A percentile compares a stretch with the other conserved stretches of the same genome.
Evolutionary conservation across 352 stramenopile genomes (phyloP).

Genomic region (Bremia lactucae): DNA sequence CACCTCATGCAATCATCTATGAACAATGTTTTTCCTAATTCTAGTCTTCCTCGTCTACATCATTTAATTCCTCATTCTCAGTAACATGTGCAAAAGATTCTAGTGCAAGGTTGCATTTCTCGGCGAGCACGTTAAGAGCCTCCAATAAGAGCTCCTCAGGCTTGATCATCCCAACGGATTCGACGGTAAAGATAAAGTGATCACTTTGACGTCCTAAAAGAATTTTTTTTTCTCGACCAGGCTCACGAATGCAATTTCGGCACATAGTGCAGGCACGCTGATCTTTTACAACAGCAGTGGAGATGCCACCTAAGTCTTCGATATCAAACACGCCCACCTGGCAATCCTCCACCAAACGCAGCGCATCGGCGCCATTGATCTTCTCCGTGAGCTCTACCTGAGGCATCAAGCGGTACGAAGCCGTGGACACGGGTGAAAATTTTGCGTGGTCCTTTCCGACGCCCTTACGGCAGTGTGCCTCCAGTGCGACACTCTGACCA

Average conservation of each 20-base stretch:
- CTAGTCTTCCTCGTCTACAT: slow-evolving; percentile 44
- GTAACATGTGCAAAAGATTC: slow-evolving; percentile 59
- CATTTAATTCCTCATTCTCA: slow-evolving; percentile 39
- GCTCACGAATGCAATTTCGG: slow-evolving; percentile 91
- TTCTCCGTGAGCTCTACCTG: slow-evolving; percentile 63
- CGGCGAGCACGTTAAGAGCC: slow-evolving; percentile 64
- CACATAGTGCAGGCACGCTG: slow-evolving; percentile 92
- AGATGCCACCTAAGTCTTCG: slow-evolving; percentile 73
- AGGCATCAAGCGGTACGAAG: slow-evolving; percentile 90
- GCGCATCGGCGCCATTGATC: slow-evolving; percentile 49
- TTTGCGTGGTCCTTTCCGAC: slow-evolving; percentile 97
- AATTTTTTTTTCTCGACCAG: slow-evolving; percentile 80
- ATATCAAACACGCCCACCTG: slow-evolving; percentile 86
- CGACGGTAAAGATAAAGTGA: slow-evolving; percentile 94
- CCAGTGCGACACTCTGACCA: slow-evolving; percentile 93
- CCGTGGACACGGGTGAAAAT: slow-evolving; percentile 93
- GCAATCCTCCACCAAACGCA: slow-evolving; percentile 56
- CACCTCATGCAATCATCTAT: no score
- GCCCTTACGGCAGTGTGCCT: slow-evolving; percentile 91
- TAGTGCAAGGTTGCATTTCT: slow-evolving; percentile 80
- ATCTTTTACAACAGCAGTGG: slow-evolving; percentile 76
- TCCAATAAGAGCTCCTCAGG: slow-evolving; percentile 70
- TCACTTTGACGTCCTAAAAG: slow-evolving; percentile 86
- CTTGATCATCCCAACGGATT: slow-evolving; percentile 83
- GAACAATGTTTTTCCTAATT: no score